phyloP scores from a whole-genome alignment of 1,139 yeast species.

The Protomyces arabidopsidicola region DNA sequence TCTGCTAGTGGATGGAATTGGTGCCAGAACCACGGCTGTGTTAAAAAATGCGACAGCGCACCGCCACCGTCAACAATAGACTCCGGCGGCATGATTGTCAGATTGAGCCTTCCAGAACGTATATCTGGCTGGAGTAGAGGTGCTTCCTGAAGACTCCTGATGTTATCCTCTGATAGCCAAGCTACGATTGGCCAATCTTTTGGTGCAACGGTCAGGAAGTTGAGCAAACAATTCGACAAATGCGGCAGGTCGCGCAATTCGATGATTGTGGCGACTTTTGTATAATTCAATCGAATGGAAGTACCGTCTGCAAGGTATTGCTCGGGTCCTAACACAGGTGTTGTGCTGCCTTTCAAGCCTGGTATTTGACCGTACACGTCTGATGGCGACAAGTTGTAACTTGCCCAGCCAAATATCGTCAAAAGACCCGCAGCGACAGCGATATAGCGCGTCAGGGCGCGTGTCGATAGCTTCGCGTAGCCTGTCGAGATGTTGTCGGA shows the following conservation, averaged over 20 bases:
- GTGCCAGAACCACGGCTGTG: constrained; percentile 17
- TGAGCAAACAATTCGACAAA: neutral
- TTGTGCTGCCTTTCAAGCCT: neutral
- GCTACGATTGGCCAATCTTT: constrained; percentile 17
- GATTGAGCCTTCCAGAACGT: constrained; percentile 4
- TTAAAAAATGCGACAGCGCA: neutral
- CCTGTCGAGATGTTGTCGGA: neutral
- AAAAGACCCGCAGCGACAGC: neutral
- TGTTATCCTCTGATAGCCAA: constrained; percentile 17
- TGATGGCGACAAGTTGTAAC: neutral
- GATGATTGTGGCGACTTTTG: constrained; percentile 21
- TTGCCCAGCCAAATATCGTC: neutral
- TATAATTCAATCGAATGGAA: constrained; percentile 2
- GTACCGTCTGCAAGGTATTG: neutral
- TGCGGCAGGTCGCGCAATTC: constrained; percentile 8
- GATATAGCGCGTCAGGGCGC: neutral
- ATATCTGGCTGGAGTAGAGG: neutral
- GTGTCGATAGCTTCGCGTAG: neutral
- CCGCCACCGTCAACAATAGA: neutral
- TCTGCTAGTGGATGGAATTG: constrained; percentile 12
- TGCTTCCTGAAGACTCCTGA: neutral
- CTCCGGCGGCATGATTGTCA: constrained; percentile 8
- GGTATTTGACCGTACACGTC: neutral
- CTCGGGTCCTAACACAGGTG: neutral
- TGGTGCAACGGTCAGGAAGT: constrained; percentile 9